Percentiles rank a stretch among this genome's conserved stretches.
Evolutionary conservation across 148 eudicot genomes (phyloP).

Genomic region (Cornus controversa): DNA sequence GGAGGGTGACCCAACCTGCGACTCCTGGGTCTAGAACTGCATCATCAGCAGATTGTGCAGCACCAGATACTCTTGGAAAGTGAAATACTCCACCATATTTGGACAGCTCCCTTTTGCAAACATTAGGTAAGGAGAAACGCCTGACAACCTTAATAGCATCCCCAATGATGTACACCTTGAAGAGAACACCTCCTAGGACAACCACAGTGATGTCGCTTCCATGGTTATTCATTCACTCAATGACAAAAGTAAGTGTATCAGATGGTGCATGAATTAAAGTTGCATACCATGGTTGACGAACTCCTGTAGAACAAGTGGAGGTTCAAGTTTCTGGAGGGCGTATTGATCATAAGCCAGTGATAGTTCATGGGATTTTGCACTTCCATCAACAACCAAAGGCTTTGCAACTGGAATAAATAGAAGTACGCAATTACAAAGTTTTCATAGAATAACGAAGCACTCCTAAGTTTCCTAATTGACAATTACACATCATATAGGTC

Average conservation of each 20-base stretch:
- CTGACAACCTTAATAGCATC: slow-evolving; percentile 90
- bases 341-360: slow-evolving; percentile 87
- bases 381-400: slow-evolving; percentile 79
- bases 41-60: slow-evolving; percentile 94
- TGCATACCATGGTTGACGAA: slow-evolving; percentile 88
- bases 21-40: slow-evolving; percentile 84
- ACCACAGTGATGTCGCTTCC: slow-evolving; percentile 6
- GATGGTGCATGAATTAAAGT: neutral
- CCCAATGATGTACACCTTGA: slow-evolving; percentile 90
- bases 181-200: slow-evolving; percentile 77
- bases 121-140: slow-evolving; percentile 89
- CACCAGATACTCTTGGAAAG: slow-evolving; percentile 97
- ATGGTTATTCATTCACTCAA: slow-evolving; percentile 2
- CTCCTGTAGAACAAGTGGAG: slow-evolving; percentile 94
- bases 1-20: slow-evolving; percentile 48
- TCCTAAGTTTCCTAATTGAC: neutral
- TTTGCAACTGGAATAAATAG: slow-evolving; percentile 73
- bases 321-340: slow-evolving; percentile 82
- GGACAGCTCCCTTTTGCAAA: slow-evolving; percentile 62
- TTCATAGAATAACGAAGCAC: neutral
- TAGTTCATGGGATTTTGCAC: slow-evolving; percentile 80
- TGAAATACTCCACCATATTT: slow-evolving; percentile 63
- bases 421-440: slow-evolving; percentile 5
- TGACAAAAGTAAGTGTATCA: neutral
- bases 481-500: neutral